phyloP scores from a whole-genome alignment of 495 filamentous ascomycete genomes.

The Rusavskia elegans region DNA sequence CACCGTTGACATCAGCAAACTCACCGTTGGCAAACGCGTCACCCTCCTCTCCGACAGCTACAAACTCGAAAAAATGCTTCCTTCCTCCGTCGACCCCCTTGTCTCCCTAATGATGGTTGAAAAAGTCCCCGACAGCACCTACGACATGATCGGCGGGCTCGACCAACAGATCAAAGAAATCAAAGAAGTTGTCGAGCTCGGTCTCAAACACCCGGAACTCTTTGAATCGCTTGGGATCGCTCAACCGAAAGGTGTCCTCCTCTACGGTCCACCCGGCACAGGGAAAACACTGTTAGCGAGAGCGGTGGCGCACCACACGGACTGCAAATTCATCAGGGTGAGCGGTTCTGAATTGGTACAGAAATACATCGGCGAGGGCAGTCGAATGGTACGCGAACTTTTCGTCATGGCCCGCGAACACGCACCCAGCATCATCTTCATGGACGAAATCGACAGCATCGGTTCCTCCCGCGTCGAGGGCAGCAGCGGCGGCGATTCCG shows the following conservation, averaged over 20 bases:
- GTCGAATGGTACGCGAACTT: constrained; percentile 94
- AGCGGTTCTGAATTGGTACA: constrained; percentile 93
- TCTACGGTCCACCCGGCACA: constrained; percentile 93
- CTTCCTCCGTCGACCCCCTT: constrained; percentile 91
- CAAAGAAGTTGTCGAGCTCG: constrained; percentile 98
- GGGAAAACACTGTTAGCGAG: constrained; percentile 92
- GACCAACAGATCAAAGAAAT: constrained; percentile 99
- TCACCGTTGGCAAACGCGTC: constrained; percentile 94
- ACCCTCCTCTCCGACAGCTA: constrained; percentile 91
- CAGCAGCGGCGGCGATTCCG: constrained; percentile 88
- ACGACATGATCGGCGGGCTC: constrained; percentile 99
- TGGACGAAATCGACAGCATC: constrained; percentile 99
- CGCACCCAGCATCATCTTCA: constrained; percentile 99
- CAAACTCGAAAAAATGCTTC: constrained; percentile 95
- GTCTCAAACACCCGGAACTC: constrained; percentile 92
- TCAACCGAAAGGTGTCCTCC: constrained; percentile 90
- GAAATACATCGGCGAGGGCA: constrained; percentile 98
- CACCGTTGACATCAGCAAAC: constrained; percentile 82
- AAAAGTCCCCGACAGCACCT: constrained; percentile 98
- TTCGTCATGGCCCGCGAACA: constrained; percentile 99
- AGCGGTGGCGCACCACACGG: constrained; percentile 93
- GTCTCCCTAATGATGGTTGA: constrained; percentile 99
- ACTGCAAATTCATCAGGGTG: constrained; percentile 97
- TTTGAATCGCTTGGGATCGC: constrained; percentile 98
- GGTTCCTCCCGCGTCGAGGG: constrained; percentile 93